phyloP scores from a whole-genome alignment of 768 basidiomycete species.

The Panus rudis region DNA sequence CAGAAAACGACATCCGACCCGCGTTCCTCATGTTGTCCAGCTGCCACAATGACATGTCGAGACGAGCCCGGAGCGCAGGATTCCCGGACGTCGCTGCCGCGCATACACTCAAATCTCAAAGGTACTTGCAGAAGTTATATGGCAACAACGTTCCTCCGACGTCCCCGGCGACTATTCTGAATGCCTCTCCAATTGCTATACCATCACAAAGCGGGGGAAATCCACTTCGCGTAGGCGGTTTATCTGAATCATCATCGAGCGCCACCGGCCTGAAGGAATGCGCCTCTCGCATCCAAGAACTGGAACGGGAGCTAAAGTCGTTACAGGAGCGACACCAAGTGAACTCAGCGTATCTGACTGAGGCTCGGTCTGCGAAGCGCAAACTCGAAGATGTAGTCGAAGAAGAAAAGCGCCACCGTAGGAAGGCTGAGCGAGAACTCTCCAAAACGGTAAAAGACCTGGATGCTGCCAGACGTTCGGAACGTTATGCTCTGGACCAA shows the following conservation, averaged over 20 bases:
- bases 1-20: slow-evolving; percentile 36
- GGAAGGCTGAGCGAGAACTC: slow-evolving; percentile 16
- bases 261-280: neutral
- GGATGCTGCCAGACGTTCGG: slow-evolving; percentile 7
- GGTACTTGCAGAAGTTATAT: slow-evolving; percentile 45
- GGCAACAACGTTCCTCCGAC: slow-evolving; percentile 20
- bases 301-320: slow-evolving; percentile 32
- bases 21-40: slow-evolving; percentile 47
- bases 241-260: no score
- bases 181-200: slow-evolving; percentile 5
- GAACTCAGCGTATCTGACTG: slow-evolving; percentile 24
- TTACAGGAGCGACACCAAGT: slow-evolving; percentile 29
- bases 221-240: slow-evolving; percentile 7
- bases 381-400: slow-evolving; percentile 34
- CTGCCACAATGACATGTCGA: slow-evolving; percentile 45
- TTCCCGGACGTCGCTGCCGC: slow-evolving; percentile 21
- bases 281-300: slow-evolving; percentile 4
- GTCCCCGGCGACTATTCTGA: slow-evolving; percentile 1
- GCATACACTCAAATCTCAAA: slow-evolving; percentile 35
- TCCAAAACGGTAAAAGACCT: slow-evolving; percentile 7
- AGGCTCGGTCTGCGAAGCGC: slow-evolving; percentile 33
- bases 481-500: slow-evolving; percentile 13
- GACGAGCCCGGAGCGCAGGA: slow-evolving; percentile 19
- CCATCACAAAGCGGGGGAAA: slow-evolving; percentile 5
- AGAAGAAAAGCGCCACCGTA: slow-evolving; percentile 16